Percentiles rank a stretch among this genome's conserved stretches.
phyloP scores from a whole-genome alignment of 73 alveolate species.

The Paramecium sexaurelia region DNA sequence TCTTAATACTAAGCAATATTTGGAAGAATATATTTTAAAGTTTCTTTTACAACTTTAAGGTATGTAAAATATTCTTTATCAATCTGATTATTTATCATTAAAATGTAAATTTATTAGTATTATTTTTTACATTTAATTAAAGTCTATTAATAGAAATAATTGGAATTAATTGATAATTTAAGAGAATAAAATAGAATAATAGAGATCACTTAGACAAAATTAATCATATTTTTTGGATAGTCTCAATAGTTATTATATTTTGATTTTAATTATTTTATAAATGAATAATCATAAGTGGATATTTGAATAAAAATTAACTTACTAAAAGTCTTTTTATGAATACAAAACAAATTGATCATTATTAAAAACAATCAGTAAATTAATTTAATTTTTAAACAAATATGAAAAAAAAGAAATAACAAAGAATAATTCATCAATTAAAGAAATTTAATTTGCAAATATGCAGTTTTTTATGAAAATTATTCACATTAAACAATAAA shows the following conservation, averaged over 20 bases:
- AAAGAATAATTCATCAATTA: neutral
- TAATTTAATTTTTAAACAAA: neutral
- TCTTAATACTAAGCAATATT: neutral
- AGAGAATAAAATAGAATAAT: too few species aligned
- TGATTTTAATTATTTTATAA: too few species aligned
- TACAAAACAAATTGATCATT: neutral
- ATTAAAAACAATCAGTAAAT: neutral
- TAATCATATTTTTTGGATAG: too few species aligned
- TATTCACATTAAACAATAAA: neutral
- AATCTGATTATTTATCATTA: neutral
- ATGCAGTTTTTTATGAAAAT: neutral
- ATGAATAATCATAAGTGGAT: too few species aligned
- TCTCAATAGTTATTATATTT: too few species aligned
- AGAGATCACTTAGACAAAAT: too few species aligned
- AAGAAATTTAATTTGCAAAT: neutral
- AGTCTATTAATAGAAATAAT: neutral
- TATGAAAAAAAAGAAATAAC: neutral
- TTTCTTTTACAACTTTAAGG: neutral
- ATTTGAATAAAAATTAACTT: too few species aligned
- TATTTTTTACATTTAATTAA: neutral
- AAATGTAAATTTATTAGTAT: too few species aligned
- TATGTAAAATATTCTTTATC: neutral
- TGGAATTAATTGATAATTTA: too few species aligned
- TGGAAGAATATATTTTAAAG: neutral
- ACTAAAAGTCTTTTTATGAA: too few species aligned